Base-by-base conservation (phyloP, 108 stramenopile species). In the Cyclotella cryptica region DNA sequence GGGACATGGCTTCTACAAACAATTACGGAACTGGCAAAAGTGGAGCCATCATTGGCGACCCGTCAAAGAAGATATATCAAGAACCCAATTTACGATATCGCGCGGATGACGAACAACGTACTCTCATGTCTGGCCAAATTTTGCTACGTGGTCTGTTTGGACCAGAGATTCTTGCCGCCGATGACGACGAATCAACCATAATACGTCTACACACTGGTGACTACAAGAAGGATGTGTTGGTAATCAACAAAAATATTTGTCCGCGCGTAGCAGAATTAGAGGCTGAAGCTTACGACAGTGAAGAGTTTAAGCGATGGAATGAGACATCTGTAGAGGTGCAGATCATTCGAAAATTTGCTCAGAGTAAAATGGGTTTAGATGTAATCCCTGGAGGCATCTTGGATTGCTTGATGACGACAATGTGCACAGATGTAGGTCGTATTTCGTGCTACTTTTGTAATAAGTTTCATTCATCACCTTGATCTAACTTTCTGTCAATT, bases 341-440 rank as follows among this genome's bases (percentile, higher is more conserved):
- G 66, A 44, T 47, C 12, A 39, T 88, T 21, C 47, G 75, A 26
- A 52, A 58, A 42, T 84, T 66, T 40, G 53, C 55, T n/a, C 35
- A 66, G 41, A 47, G 22, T 15, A 60, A 80, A 24, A 58, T 84
- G 69, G 68, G 49, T 14, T 72, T 75, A 29, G 69, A 78, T n/a
- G 46, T 41, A 49, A 60, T 81, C 0, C 72, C 76, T 14, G 21
- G 58, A 5, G 58, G 55, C 46, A 82, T 84, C 8, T 74, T 92
- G 51, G 96, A 96, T 84, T 97, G 96, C 78, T 63, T 95, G 44
- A 95, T 95, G 93, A 94, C 93, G 6, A 92, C 93, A 0, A 87
- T 93, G 26, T 94, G 96, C 67, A 95, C 90, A 12, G 93, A 92
- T 84, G 85, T 69, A 21, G 30, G 68, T 69, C 17, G 1, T 3